Evolutionary conservation across 352 stramenopile genomes (phyloP).

Genomic region (Globisporangium parvum): DNA sequence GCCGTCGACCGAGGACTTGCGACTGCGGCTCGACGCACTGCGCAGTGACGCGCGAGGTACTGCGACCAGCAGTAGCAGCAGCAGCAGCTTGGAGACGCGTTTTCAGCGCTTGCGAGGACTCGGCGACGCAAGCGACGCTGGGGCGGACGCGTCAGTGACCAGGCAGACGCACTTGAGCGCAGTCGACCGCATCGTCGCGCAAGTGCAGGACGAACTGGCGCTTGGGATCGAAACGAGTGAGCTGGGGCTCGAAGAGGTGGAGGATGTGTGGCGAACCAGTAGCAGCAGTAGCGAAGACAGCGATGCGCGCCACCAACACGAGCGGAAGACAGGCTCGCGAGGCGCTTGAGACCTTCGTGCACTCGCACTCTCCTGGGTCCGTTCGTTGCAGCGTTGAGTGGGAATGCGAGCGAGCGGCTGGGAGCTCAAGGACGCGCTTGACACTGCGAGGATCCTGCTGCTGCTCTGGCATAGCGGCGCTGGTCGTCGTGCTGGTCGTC

Average conservation of each 20-base stretch:
- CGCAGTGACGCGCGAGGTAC: constrained; percentile 5
- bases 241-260: constrained; percentile 15
- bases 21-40: constrained; percentile 41
- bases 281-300: constrained; percentile 11
- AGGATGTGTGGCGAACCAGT: constrained; percentile 13
- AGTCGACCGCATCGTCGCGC: constrained; percentile 46
- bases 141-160: background rate
- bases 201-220: constrained; percentile 53
- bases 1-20: constrained; percentile 18
- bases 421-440: no score
- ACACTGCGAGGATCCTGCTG: no score
- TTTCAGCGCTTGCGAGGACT: constrained; percentile 28
- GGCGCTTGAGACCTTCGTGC: no score
- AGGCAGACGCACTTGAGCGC: constrained; percentile 12
- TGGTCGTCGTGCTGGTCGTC: no score
- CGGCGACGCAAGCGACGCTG: constrained; percentile 1
- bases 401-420: no score
- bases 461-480: no score
- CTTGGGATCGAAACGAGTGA: constrained; percentile 25
- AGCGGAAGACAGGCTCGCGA: no score
- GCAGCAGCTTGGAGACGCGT: constrained; percentile 28
- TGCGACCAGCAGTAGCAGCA: background rate
- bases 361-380: no score
- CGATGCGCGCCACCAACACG: background rate
- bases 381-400: no score